Evolutionary conservation across 257 asterid genomes (phyloP).

Genomic region (Prunella vulgaris): DNA sequence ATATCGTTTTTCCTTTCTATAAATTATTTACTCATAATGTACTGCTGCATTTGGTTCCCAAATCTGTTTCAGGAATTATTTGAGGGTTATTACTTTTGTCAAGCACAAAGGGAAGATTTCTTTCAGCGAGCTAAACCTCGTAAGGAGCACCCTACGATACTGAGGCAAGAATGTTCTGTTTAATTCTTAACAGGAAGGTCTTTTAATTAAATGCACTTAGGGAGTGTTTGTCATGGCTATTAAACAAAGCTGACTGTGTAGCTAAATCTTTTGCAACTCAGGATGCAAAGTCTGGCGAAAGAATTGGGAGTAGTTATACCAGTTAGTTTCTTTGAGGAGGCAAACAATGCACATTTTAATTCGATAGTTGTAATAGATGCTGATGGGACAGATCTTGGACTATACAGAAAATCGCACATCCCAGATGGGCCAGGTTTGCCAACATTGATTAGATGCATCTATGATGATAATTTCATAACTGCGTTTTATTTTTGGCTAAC

Average conservation of each 20-base stretch:
- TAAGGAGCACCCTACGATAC: constrained; percentile 76
- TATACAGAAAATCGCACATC: constrained; percentile 93
- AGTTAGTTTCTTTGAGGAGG: constrained; percentile 97
- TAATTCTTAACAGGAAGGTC: neutral
- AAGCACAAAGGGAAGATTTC: constrained; percentile 92
- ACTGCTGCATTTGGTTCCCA: neutral
- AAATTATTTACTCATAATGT: neutral
- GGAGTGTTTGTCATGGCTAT: neutral
- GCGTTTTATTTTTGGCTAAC: constrained; percentile 8
- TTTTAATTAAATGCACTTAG: neutral
- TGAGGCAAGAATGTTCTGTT: constrained; percentile 44
- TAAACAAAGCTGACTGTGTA: neutral
- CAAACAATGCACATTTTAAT: constrained; percentile 95
- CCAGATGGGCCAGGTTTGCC: constrained; percentile 96
- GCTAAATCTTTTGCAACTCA: constrained; percentile 26
- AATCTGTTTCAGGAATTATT: constrained; percentile 70
- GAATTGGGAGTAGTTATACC: constrained; percentile 93
- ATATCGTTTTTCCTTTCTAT: neutral
- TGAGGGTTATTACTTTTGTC: constrained; percentile 95
- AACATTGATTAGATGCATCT: constrained; percentile 15
- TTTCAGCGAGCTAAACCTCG: constrained; percentile 83
- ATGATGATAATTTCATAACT: constrained; percentile 8
- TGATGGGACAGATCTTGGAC: constrained; percentile 93
- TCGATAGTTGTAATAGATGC: constrained; percentile 89
- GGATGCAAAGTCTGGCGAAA: constrained; percentile 93